A percentile compares a stretch with the other conserved stretches of the same genome.
phyloP scores from a whole-genome alignment of 2,329 filamentous ascomycete species.

The Xylariales sp. region DNA sequence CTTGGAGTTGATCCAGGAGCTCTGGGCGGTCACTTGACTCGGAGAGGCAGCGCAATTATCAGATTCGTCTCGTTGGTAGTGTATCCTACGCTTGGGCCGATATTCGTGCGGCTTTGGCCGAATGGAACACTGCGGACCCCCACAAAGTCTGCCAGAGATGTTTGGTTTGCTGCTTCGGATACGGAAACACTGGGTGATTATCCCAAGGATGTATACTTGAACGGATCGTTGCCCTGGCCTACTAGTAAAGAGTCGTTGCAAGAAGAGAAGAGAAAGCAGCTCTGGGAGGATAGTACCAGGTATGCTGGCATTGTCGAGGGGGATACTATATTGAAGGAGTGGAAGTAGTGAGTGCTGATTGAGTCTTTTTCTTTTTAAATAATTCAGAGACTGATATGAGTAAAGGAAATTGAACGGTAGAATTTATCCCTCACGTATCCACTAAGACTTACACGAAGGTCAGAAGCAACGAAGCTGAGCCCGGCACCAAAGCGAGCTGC shows the following conservation, averaged over 20 bases:
- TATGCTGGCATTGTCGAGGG: conserved; percentile 12
- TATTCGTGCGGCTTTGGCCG: conserved; percentile 12
- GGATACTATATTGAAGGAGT: conserved; percentile 13
- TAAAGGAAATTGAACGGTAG: too few species aligned
- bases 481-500: too few species aligned
- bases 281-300: conserved; percentile 13
- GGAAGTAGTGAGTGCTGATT: too few species aligned
- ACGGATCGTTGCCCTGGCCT: conserved; percentile 9
- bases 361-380: too few species aligned
- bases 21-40: conserved; percentile 18
- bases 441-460: too few species aligned
- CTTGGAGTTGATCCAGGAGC: conserved; percentile 28
- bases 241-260: conserved; percentile 13
- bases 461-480: too few species aligned
- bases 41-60: not conserved
- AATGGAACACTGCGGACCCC: conserved; percentile 20
- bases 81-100: too few species aligned
- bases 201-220: conserved; percentile 15
- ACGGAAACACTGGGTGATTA: conserved; percentile 15
- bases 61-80: not conserved
- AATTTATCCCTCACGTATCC: too few species aligned
- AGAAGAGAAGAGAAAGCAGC: conserved; percentile 9
- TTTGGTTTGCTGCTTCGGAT: conserved; percentile 21
- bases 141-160: conserved; percentile 20
- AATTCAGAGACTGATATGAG: too few species aligned